Base-by-base conservation (phyloP, 805 yeast species). In the Lachancea meyersii region DNA sequence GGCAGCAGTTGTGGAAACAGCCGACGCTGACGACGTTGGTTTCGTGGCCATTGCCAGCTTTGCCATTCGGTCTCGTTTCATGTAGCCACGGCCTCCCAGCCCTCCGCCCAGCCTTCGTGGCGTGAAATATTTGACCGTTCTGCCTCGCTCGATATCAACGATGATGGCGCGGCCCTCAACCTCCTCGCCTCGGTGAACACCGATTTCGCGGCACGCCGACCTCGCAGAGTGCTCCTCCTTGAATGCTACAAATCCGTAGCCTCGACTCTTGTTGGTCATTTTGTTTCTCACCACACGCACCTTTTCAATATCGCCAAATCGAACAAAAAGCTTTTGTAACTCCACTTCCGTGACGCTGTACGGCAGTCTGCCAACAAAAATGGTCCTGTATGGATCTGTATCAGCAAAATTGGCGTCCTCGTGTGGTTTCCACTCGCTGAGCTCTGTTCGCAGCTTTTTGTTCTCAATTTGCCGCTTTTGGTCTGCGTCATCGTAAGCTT, bases 81-180 rank as follows among this genome's bases (percentile, higher is more conserved):
- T 71, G 55, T 80, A 80, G 39, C 79, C 78, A 43, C 93, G 69
- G 1, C 96, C 96, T 3, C 97, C 97, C n/a, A 85, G 63, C 0
- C 97, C 97, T 3, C 97, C 97, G 1, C 96, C 96, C 2, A 91
- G 67, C 45, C 91, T 60, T 52, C 83, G 58, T 0, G 94, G 93
- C 43, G 71, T 73, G 83, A 89, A 85, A 50, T 72, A 75, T 43
- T 81, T 73, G 13, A 75, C 73, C 1, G 77, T 61, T 35, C 93
- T 64, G 2, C 87, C 84, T 45, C 91, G 61, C 55, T 83, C 93
- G 36, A 77, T 72, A 54, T 85, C 94, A 1, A 81, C 84, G n/a
- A 82, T 62, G 6, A 80, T 70, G 4, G 71, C 65, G 35, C 88
- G 65, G 6, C 73, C 76, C 18, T 74, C 68, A 16, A 83, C 57